Base-by-base conservation (phyloP, 805 yeast genomes). In the Candida glaebosa region DNA sequence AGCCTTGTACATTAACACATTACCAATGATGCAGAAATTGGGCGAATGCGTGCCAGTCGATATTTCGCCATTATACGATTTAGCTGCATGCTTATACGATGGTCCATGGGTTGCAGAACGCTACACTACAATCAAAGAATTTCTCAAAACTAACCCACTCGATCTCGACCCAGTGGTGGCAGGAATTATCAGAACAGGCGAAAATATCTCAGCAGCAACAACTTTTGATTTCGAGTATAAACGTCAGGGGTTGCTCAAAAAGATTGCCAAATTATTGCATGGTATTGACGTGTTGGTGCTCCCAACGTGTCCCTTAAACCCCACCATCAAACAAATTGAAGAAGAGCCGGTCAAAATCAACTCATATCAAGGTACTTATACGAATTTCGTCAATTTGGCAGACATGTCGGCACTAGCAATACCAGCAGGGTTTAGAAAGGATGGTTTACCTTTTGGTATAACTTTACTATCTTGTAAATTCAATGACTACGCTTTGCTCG, bases 101-200 rank as follows among this genome's bases (percentile, higher is more conserved):
- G 99, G 99, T 44, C 86, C 98, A n/a, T 91, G 99, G 99, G 98
- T 91, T 8, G 87, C 95, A 18, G 99, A 91, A 68, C 78, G 99
- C 52, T 89, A 81, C 66, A 81, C 87, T 47, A 96, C 96, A 18
- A 78, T 81, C 28, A 76, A 79, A 51, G 87, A 84, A 32, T 85
- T 84, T 51, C 73, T 87, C 43, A 78, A 78, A 20, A 71, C 84
- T 5, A 75, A 81, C 55, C 89, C 93, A 15, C 87, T 93, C 24
- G 75, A 84, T 37, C 68, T 91, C 52, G 96, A 91, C 61, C 95
- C 96, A 38, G 86, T 88, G 4, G 98, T 93, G 18, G 60, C 73
- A 31, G 64, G 73, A 18, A 88, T 91, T 57, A 83, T 93, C 49
- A 75, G 75, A 52, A 79, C 87, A 39, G 98, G 96, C 38, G 84